Evolutionary conservation across 202 grass and related monocot species (phyloP), one percentile per base, ranked within the genome.

Genomic region (Elaeis oleifera): DNA sequence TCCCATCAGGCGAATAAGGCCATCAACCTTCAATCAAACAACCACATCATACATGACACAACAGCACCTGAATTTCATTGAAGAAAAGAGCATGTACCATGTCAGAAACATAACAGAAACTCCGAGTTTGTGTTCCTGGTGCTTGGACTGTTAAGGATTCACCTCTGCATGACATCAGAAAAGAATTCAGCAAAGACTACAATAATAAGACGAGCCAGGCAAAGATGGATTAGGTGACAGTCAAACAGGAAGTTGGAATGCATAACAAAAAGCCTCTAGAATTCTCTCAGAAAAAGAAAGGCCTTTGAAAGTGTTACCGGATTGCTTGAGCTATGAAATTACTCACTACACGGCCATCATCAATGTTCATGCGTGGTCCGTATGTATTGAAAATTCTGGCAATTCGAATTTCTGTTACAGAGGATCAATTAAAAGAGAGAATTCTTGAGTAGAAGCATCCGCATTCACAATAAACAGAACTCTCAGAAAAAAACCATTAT

Each of bases 311-410:
- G 59, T 23, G 82, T 82, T 94, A 99, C 95, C 95, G 89, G 18
- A 99, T 60, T 60, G 95, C 95, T 80, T 94, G 95, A 90, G 95
- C 95, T 51, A 99, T 94, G 88, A 99, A 99, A 83, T 94, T 99
- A 75, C 88, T 99, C 58, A 99, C 94, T 60, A 99, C 95, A 78
- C 95, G 95, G 0, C 95, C 95, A 61, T 99, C 95, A 69, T 99
- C 95, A 53, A 99, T 99, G 78, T 99, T 99, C 95, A 99, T 99
- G 76, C 95, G 90, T 28, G 95, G 95, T 58, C 95, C 95, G 72
- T 99, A 99, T 69, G 95, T 99, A 78, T 99, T 99, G 83, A 99
- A 99, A 80, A 99, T 99, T 74, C 95, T 94, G 24, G 95, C 95
- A 87, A 99, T 99, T 59, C 89, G 76, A 67, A 99, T 99, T 67